Evolutionary conservation across 306 rosid genomes (phyloP).

Genomic region (Canavalia ensiformis): DNA sequence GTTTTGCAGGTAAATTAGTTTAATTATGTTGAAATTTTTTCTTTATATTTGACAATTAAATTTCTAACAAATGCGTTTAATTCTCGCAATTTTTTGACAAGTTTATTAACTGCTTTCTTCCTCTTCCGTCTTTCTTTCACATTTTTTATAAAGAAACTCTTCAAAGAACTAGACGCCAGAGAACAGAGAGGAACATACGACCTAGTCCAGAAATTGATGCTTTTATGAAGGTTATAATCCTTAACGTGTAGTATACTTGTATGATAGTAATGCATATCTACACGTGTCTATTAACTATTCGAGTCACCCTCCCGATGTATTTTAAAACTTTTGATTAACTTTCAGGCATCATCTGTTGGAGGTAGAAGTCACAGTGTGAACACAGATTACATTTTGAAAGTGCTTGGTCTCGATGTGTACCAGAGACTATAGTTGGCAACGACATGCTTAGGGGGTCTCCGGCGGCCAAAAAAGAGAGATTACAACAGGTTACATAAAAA

Average conservation of each 20-base stretch:
- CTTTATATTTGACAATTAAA: not conserved
- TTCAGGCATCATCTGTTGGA: constrained; percentile 86
- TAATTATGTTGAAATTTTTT: constrained; percentile 4
- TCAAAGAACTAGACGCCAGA: no score
- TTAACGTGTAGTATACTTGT: not conserved
- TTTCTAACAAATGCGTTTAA: constrained; percentile 3
- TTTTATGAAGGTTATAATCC: constrained; percentile 80
- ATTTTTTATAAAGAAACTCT: no score
- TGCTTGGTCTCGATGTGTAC: constrained; percentile 88
- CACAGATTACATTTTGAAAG: constrained; percentile 83
- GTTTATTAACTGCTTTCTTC: constrained; percentile 19
- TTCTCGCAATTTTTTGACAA: not conserved
- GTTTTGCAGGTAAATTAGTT: constrained; percentile 66
- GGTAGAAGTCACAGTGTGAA: constrained; percentile 79
- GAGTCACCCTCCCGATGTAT: constrained; percentile 4
- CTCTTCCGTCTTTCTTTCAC: not conserved
- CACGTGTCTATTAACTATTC: not conserved
- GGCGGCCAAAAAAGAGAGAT: constrained; percentile 97
- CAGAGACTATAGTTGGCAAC: constrained; percentile 85
- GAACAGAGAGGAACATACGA: constrained; percentile 68
- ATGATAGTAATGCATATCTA: constrained; percentile 20
- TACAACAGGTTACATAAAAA: constrained; percentile 69
- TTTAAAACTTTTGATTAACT: constrained; percentile 42
- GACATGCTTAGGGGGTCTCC: constrained; percentile 86
- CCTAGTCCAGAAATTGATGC: constrained; percentile 91